A percentile compares a stretch with the other conserved stretches of the same genome.
phyloP scores from a whole-genome alignment of 257 asterid species.

The Solanum lycopersicoides region DNA sequence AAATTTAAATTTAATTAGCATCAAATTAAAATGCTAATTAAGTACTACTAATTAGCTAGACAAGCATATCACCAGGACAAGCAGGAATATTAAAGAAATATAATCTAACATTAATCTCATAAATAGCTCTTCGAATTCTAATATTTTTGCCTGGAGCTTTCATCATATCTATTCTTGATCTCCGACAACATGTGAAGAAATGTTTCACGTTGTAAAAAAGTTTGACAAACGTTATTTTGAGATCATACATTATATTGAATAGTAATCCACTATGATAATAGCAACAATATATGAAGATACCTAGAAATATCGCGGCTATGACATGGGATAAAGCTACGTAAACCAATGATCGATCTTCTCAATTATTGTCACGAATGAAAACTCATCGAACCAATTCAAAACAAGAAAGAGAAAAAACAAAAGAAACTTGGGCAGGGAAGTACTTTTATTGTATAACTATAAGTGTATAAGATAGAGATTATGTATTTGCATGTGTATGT shows the following conservation, averaged over 20 bases:
- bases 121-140: conserved; percentile 10
- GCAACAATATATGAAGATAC: neutral
- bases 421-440: too few species aligned
- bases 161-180: conserved; percentile 12
- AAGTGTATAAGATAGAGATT: too few species aligned
- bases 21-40: neutral
- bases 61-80: neutral
- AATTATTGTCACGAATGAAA: conserved; percentile 30
- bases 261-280: neutral
- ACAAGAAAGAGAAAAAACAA: too few species aligned
- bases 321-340: neutral
- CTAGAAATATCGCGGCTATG: neutral
- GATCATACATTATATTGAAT: rapidly evolving
- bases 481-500: too few species aligned
- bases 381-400: conserved; percentile 24
- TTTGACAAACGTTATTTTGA: neutral
- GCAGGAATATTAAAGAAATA: conserved; percentile 18
- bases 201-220: rapidly evolving
- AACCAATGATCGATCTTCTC: conserved; percentile 18
- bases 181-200: neutral
- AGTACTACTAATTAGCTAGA: neutral
- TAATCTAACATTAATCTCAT: conserved; percentile 10
- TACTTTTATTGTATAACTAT: too few species aligned
- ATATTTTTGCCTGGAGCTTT: conserved; percentile 26
- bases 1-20: too few species aligned